phyloP scores from a whole-genome alignment of 371 early-diverging fungal species.

The Phascolomyces articulosus region DNA sequence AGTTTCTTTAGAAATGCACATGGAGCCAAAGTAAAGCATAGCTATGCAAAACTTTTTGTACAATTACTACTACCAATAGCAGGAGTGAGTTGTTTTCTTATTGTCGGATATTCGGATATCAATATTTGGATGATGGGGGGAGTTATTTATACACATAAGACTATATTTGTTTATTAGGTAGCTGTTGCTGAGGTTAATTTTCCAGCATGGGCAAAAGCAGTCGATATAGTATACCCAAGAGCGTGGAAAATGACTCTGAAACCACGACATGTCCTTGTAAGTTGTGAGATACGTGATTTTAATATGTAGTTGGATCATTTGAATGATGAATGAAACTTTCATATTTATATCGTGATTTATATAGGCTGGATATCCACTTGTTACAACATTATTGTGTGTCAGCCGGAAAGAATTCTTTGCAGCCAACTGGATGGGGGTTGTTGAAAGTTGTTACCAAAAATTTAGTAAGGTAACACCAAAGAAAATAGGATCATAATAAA shows the following conservation, averaged over 20 bases:
- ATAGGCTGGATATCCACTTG: constrained; percentile 84
- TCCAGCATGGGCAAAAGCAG: constrained; percentile 89
- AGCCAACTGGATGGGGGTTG: constrained; percentile 73
- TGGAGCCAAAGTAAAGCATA: constrained; percentile 84
- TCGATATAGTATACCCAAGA: constrained; percentile 90
- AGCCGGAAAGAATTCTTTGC: constrained; percentile 89
- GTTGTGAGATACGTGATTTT: neutral
- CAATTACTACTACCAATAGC: constrained; percentile 91
- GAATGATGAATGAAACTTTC: neutral
- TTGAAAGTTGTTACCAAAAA: constrained; percentile 79
- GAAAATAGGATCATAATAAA: neutral
- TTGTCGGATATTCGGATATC: no score
- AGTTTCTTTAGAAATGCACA: constrained; percentile 86
- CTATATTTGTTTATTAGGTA: constrained; percentile 46
- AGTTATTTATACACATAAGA: neutral
- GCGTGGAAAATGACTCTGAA: constrained; percentile 89
- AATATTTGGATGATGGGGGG: neutral
- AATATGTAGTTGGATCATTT: no score
- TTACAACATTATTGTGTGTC: constrained; percentile 87
- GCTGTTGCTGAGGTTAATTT: constrained; percentile 95
- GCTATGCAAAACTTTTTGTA: constrained; percentile 89
- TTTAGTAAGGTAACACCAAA: constrained; percentile 65
- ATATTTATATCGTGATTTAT: neutral
- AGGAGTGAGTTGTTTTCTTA: constrained; percentile 54
- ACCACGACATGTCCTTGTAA: constrained; percentile 72